Evolutionary conservation across 495 filamentous ascomycete genomes (phyloP).

Genomic region (Penicillium coprophilum): DNA sequence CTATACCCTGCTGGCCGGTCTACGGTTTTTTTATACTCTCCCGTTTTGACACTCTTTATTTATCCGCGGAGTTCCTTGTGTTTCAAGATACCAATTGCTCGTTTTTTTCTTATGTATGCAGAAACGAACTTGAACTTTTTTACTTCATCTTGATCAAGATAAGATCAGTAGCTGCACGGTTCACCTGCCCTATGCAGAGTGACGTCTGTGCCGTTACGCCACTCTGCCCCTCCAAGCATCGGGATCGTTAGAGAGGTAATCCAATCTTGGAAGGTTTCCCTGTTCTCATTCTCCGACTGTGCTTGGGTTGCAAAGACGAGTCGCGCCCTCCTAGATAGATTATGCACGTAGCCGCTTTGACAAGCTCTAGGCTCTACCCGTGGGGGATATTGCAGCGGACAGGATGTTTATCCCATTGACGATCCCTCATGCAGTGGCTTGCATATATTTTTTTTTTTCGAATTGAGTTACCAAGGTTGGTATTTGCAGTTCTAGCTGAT

Average conservation of each 20-base stretch:
- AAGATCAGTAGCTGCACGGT: slow-evolving; percentile 7
- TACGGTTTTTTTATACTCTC: not conserved
- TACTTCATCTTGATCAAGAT: slow-evolving; percentile 7
- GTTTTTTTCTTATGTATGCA: not conserved
- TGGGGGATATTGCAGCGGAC: not conserved
- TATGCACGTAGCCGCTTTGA: slow-evolving; percentile 14
- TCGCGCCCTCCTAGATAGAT: not conserved
- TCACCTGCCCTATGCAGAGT: slow-evolving; percentile 13
- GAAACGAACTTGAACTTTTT: slow-evolving; percentile 5
- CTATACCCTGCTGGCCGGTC: not conserved
- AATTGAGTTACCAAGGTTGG: not conserved
- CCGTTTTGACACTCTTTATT: slow-evolving; percentile 6
- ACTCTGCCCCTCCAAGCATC: slow-evolving; percentile 7
- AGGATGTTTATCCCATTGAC: slow-evolving; percentile 5
- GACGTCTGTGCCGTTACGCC: slow-evolving; percentile 23
- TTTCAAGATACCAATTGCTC: slow-evolving; percentile 21
- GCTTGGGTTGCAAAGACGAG: not conserved
- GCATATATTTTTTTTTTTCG: not conserved
- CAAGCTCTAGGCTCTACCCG: not conserved
- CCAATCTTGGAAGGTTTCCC: slow-evolving; percentile 3
- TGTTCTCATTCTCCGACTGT: not conserved
- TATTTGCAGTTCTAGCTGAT: slow-evolving; percentile 4
- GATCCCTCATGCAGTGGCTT: slow-evolving; percentile 7
- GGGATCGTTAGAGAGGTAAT: not conserved
- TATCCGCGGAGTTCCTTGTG: slow-evolving; percentile 12